Conservation (phyloP, 176 grass and related monocot genomes). For the Aegilops longissima region DNA sequence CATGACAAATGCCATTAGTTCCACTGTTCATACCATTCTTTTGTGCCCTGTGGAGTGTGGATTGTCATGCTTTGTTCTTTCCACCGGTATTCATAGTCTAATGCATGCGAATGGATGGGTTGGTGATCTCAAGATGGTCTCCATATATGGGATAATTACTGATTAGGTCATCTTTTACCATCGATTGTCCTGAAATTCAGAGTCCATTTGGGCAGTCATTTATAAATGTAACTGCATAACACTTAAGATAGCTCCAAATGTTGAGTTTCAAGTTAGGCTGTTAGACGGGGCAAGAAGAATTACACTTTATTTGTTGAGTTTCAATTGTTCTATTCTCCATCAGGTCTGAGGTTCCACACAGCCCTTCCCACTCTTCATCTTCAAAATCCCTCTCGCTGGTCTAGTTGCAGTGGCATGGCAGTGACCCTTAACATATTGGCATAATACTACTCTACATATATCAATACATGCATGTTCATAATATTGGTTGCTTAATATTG, state of each 20-base stretch:
- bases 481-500: constrained; percentile 3
- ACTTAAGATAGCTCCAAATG: background rate
- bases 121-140: background rate
- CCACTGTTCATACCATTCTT: background rate
- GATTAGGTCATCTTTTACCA: constrained; percentile 2
- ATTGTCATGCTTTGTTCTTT: background rate
- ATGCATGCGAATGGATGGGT: background rate
- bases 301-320: background rate
- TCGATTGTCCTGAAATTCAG: background rate
- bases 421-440: background rate
- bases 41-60: background rate
- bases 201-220: background rate
- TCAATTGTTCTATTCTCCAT: background rate
- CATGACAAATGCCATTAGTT: background rate
- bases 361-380: background rate
- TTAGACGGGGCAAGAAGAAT: background rate
- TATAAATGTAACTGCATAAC: no score
- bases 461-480: background rate
- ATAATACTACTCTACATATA: background rate
- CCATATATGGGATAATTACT: background rate
- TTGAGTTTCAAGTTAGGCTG: background rate
- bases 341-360: background rate
- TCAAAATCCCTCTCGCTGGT: background rate
- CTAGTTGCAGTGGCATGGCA: background rate
- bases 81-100: background rate